Evolutionary conservation across 352 stramenopile species (phyloP).

Genomic region (Globisporangium mamillatum): DNA sequence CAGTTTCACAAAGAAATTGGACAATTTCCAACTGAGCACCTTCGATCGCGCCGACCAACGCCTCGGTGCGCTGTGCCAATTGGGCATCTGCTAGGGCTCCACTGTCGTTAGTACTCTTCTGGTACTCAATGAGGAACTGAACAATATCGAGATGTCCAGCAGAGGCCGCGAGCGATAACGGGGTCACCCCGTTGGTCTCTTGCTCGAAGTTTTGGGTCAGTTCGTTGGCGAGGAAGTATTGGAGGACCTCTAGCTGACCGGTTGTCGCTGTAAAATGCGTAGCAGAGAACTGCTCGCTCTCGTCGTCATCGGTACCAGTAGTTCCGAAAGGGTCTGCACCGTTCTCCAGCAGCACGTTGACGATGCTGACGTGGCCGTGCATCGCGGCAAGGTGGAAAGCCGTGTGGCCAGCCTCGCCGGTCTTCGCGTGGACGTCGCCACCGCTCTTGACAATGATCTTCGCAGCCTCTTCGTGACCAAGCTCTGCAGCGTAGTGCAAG

Average conservation of each 20-base stretch:
- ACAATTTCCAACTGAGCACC: neutral
- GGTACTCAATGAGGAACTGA: conserved; percentile 8
- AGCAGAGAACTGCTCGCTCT: neutral
- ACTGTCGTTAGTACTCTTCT: neutral
- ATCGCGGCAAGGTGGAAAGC: conserved; percentile 26
- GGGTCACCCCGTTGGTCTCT: conserved; percentile 7
- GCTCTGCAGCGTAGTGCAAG: conserved; percentile 16
- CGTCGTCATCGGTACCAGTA: neutral
- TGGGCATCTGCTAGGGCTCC: neutral
- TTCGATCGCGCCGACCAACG: conserved; percentile 6
- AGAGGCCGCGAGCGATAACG: conserved; percentile 10
- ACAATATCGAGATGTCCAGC: conserved; percentile 3
- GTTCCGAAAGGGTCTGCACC: conserved; percentile 5
- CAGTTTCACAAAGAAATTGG: conserved; percentile 5
- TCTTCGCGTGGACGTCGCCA: neutral
- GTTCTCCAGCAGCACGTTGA: conserved; percentile 19
- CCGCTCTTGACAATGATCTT: neutral
- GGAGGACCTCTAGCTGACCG: neutral
- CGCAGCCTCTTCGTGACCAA: conserved; percentile 5
- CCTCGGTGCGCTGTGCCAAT: neutral
- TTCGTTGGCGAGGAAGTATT: conserved; percentile 3
- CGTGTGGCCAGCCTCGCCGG: neutral
- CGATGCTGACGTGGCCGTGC: conserved; percentile 22
- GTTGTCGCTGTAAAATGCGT: conserved; percentile 9
- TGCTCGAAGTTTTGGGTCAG: conserved; percentile 3